Base-by-base conservation (phyloP, 805 yeast genomes). In the Phaffomyces antillensis region DNA sequence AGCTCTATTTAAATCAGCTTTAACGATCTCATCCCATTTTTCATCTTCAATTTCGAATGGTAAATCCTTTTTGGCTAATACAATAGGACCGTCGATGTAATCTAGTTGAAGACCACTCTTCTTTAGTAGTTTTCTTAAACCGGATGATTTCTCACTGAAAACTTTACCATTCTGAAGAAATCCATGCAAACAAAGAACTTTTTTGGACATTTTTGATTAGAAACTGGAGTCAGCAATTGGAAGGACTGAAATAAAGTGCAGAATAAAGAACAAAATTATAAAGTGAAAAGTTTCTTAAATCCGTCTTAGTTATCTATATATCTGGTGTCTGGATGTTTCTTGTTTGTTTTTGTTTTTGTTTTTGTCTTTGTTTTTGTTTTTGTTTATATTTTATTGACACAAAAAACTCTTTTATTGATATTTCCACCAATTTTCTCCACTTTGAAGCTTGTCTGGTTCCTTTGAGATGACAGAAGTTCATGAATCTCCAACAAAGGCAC, bases 81-180 rank as follows among this genome's bases (percentile, higher is more conserved):
- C 64, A 7, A 78, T 63, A 2, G 98, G 96, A 1, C 85, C 98
- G 54, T 87, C 86, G 39, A 90, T 67, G 62, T 84, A 91, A 20
- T 80, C 77, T 35, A 87, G 72, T 55, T 84, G 87, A 53, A 81
- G 77, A 39, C 86, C 81, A 31, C 76, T 70, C 48, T 69, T 70
- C 57, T 77, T 73, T 48, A 93, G 67, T 37, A 80, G 75, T 56
- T 93, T 91, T 51, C 98, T 73, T 25, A 91, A 73, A 3, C 95
- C 97, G 2, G 95, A 81, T 0, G 96, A 82, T 63, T 93, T 91
- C 54, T 84, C 86, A 44, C 95, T 83, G 65, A 91, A 91, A 13
- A 83, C 73, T 36, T 83, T 73, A 7, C 91, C 91, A 50, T 81
- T 83, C 70, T 91, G 96, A 15, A 90, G 79, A 63, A 81, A 89